phyloP scores from a whole-genome alignment of 1,284 basidiomycete species.

The Trichosporon sp. region DNA sequence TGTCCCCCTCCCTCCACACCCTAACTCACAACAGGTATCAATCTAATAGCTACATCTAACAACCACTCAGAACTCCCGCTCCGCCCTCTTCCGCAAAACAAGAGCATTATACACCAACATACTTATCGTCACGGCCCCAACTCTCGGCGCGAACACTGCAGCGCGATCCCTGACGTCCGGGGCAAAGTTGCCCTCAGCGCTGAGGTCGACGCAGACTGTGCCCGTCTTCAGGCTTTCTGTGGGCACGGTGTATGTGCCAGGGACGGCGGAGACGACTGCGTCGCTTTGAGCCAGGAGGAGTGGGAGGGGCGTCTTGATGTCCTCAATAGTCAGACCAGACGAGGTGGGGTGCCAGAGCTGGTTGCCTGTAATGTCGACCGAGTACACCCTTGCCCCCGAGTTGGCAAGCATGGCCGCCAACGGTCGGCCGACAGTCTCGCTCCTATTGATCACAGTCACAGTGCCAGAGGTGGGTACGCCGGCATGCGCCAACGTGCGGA shows the following conservation, averaged over 20 bases:
- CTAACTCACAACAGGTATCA: neutral
- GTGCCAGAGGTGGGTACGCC: slow-evolving; percentile 57
- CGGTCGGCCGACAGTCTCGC: slow-evolving; percentile 94
- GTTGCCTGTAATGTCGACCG: slow-evolving; percentile 80
- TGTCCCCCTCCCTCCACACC: too few species aligned
- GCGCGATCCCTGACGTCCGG: slow-evolving; percentile 35
- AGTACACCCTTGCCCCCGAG: slow-evolving; percentile 92
- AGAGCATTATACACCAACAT: slow-evolving; percentile 39
- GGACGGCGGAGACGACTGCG: slow-evolving; percentile 80
- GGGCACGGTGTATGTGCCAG: slow-evolving; percentile 34
- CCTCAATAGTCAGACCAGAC: neutral
- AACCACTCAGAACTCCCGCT: neutral
- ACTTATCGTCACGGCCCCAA: slow-evolving; percentile 39
- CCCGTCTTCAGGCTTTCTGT: slow-evolving; percentile 31
- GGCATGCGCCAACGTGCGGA: slow-evolving; percentile 30
- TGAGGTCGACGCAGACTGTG: slow-evolving; percentile 39
- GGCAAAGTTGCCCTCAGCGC: slow-evolving; percentile 38
- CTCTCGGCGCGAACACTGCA: slow-evolving; percentile 30
- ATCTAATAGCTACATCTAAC: neutral
- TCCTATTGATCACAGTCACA: slow-evolving; percentile 93
- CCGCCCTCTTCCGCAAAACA: slow-evolving; percentile 24
- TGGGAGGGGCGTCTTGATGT: neutral
- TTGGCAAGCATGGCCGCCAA: slow-evolving; percentile 91
- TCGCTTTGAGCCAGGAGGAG: slow-evolving; percentile 56
- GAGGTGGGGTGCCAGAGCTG: slow-evolving; percentile 18